These are phyloP conservation scores for Populus tremula DNA, from an alignment of 345 rosid species.

Conservation along the genomic window DNA sequence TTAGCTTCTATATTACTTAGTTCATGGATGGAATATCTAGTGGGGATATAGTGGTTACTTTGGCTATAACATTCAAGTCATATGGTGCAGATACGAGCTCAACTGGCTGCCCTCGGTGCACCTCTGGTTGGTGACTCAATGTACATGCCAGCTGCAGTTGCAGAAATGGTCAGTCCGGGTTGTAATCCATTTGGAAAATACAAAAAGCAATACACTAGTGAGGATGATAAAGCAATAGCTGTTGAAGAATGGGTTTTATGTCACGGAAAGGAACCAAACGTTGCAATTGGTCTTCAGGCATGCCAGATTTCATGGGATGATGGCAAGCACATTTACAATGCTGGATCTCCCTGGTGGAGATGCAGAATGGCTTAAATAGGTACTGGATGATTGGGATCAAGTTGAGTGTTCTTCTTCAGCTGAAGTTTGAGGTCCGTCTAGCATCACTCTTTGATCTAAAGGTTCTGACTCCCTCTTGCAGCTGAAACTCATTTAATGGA, in stretches of 20 bases:
- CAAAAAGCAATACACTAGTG: slow-evolving; percentile 28
- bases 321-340: slow-evolving; percentile 58
- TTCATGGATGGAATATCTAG: background rate
- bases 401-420: background rate
- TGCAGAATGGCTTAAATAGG: slow-evolving; percentile 9
- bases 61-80: background rate
- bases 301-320: slow-evolving; percentile 87
- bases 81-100: slow-evolving; percentile 71
- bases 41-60: background rate
- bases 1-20: background rate
- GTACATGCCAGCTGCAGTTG: slow-evolving; percentile 85
- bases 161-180: slow-evolving; percentile 57
- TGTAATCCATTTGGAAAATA: slow-evolving; percentile 69
- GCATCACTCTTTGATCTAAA: background rate
- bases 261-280: slow-evolving; percentile 75
- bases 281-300: slow-evolving; percentile 89
- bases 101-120: slow-evolving; percentile 82
- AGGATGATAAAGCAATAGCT: slow-evolving; percentile 52
- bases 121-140: slow-evolving; percentile 88
- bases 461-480: background rate
- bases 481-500: background rate
- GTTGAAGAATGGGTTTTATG: slow-evolving; percentile 56
- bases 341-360: slow-evolving; percentile 93
- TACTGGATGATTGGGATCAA: slow-evolving; percentile 2
- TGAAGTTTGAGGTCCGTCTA: background rate